Percentiles rank a stretch among this genome's conserved stretches.
Conservation (phyloP, 2,329 filamentous ascomycete genomes). For the Alternaria metachromatica region DNA sequence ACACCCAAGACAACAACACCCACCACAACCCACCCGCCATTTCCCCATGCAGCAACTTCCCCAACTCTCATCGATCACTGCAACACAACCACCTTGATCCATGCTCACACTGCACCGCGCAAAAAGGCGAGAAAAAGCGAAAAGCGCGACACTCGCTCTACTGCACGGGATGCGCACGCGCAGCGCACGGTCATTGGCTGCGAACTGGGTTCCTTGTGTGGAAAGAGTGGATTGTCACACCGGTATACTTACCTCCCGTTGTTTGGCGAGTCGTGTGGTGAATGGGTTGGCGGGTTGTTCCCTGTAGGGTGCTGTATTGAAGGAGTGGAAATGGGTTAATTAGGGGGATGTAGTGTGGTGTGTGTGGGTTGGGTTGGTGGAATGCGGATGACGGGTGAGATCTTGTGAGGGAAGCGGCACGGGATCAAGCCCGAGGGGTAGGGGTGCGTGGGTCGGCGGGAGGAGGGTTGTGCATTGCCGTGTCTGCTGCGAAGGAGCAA, state of each 20-base stretch:
- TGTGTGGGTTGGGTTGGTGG: background rate
- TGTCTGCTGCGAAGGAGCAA: background rate
- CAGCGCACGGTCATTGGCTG: constrained; percentile 10
- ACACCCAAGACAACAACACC: background rate
- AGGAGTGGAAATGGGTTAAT: constrained; percentile 1
- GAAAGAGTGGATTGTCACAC: constrained; percentile 6
- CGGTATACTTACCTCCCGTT: constrained; percentile 1
- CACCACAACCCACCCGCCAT: background rate
- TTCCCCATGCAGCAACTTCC: background rate
- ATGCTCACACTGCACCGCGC: background rate
- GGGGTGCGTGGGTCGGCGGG: background rate
- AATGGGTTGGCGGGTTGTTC: constrained; percentile 2
- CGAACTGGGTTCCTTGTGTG: background rate
- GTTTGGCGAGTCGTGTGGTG: constrained; percentile 1
- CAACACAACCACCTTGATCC: constrained; percentile 1
- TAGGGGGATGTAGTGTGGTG: background rate
- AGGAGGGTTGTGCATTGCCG: background rate
- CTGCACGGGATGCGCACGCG: constrained; percentile 9
- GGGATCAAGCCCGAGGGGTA: background rate
- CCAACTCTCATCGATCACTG: background rate
- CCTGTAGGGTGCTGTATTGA: constrained; percentile 4
- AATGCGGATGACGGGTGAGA: background rate
- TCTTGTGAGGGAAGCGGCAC: background rate
- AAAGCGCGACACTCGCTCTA: background rate
- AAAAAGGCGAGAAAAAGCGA: background rate